phyloP scores from a whole-genome alignment of 2,329 filamentous ascomycete species.

The Aureobasidium sp. region DNA sequence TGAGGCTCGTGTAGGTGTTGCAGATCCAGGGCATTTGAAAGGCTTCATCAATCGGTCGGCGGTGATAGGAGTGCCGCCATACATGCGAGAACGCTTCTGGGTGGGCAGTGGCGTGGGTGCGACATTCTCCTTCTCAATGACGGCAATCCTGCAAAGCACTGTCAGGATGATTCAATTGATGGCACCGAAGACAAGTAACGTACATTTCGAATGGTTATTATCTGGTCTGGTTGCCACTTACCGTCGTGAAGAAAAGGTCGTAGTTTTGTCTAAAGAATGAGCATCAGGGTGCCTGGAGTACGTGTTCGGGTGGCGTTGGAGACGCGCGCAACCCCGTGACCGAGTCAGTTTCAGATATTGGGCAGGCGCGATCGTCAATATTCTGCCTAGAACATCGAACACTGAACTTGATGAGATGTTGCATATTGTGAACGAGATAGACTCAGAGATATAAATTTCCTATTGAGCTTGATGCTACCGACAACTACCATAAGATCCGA shows the following conservation, averaged over 20 bases:
- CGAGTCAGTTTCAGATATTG: not conserved
- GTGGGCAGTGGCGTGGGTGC: constrained; percentile 24
- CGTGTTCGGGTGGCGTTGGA: not conserved
- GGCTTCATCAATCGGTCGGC: constrained; percentile 68
- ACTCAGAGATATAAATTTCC: too few relatives aligned
- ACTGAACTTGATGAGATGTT: not conserved
- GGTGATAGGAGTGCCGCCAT: constrained; percentile 50
- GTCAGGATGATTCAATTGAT: not conserved
- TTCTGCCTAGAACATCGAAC: not conserved
- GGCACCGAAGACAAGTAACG: not conserved
- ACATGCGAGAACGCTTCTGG: constrained; percentile 34
- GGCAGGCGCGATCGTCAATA: not conserved
- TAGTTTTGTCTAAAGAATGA: constrained; percentile 4
- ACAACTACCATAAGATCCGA: too few relatives aligned
- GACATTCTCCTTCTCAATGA: constrained; percentile 30
- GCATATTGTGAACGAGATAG: not conserved
- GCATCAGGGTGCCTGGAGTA: not conserved
- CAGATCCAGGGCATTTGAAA: constrained; percentile 86
- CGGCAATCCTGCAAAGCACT: constrained; percentile 19
- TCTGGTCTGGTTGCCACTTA: not conserved
- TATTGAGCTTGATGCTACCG: too few relatives aligned
- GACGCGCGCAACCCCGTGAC: constrained; percentile 4
- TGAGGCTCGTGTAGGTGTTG: constrained; percentile 56
- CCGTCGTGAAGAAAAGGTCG: not conserved
- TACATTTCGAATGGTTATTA: constrained; percentile 3